These are phyloP conservation scores for Hypholoma sublateritium DNA, from an alignment of 768 basidiomycete genomes.

Conservation along the genomic window DNA sequence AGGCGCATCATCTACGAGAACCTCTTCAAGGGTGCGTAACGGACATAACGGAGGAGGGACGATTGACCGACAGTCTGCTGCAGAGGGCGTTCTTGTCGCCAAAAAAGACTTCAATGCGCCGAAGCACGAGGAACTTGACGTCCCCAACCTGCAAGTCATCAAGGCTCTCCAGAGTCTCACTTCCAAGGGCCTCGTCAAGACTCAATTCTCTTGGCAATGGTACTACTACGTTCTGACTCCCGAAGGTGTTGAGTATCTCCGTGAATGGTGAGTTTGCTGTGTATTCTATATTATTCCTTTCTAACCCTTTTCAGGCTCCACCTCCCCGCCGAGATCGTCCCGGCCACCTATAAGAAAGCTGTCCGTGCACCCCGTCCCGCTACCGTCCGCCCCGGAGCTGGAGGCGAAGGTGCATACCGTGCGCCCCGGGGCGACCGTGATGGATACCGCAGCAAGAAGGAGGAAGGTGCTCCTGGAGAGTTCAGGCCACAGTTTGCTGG, in stretches of 20 bases:
- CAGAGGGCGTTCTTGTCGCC: conserved; percentile 98
- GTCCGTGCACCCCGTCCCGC: conserved; percentile 86
- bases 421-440: conserved; percentile 84
- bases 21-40: conserved; percentile 93
- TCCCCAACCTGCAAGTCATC: conserved; percentile 70
- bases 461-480: conserved; percentile 83
- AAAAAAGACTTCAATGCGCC: conserved; percentile 99
- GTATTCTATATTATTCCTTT: not conserved
- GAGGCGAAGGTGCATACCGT: conserved; percentile 81
- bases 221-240: conserved; percentile 98
- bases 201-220: conserved; percentile 99
- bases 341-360: conserved; percentile 96
- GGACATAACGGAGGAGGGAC: not conserved
- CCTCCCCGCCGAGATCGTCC: conserved; percentile 94
- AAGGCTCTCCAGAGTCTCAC: conserved; percentile 71
- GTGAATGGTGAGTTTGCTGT: conserved; percentile 66
- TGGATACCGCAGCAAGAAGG: conserved; percentile 86
- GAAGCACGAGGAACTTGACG: conserved; percentile 88
- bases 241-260: conserved; percentile 96
- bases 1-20: conserved; percentile 96
- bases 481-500: conserved; percentile 88
- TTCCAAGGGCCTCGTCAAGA: conserved; percentile 89
- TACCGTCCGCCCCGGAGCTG: conserved; percentile 59
- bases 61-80: conserved; percentile 2
- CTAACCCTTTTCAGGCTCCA: conserved; percentile 66